A percentile compares a stretch with the other conserved stretches of the same genome.
These are phyloP conservation scores for Lipomyces yamanashiensis DNA, from an alignment of 805 yeast genomes.

Conservation along the genomic window DNA sequence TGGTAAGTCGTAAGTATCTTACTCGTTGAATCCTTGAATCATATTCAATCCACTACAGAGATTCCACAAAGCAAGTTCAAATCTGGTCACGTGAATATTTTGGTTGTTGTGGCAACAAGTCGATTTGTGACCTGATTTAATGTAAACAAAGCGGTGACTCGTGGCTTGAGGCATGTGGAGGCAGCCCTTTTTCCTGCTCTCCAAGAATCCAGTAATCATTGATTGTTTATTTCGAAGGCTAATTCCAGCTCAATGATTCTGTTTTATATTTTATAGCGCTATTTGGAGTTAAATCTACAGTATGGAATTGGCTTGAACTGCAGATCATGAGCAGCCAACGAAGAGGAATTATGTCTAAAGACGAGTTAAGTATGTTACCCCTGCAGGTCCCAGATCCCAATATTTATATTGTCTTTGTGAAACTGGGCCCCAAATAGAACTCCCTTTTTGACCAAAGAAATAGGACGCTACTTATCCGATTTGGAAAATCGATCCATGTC, in stretches of 20 bases:
- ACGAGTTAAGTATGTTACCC: conserved; percentile 26
- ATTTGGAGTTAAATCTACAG: not conserved
- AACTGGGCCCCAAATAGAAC: not conserved
- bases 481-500: conserved; percentile 21
- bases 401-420: not conserved
- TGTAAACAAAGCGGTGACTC: no score
- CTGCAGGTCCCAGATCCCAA: not conserved
- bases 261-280: no score
- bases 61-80: not conserved
- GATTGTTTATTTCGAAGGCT: no score
- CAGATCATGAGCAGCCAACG: conserved; percentile 13
- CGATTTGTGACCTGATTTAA: no score
- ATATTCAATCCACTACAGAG: no score
- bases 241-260: no score
- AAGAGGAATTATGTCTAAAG: conserved; percentile 26
- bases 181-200: no score
- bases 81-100: not conserved
- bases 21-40: not conserved
- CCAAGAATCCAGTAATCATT: no score
- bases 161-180: no score
- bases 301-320: not conserved
- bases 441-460: not conserved
- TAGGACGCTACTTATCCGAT: conserved; percentile 24
- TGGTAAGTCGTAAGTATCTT: not conserved
- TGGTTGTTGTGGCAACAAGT: not conserved